These are phyloP conservation scores for Chlorella sp. DNA, from an alignment of 139 green algal species.

Conservation along the genomic window DNA sequence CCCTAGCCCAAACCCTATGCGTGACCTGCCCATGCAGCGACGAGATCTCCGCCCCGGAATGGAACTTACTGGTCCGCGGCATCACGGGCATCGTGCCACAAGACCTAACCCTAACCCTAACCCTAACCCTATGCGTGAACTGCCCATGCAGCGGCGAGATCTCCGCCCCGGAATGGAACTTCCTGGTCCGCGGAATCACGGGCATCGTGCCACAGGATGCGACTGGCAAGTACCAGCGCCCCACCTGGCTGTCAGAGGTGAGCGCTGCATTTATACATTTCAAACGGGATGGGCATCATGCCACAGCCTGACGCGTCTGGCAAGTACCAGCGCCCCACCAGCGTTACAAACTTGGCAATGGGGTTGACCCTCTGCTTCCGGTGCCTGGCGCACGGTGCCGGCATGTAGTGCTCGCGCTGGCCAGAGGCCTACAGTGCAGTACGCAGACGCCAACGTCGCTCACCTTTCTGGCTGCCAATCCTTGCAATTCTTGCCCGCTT, in stretches of 20 bases:
- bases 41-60: slow-evolving; percentile 56
- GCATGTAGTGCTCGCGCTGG: no score
- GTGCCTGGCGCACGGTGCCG: no score
- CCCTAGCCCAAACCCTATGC: no score
- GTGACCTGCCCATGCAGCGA: slow-evolving; percentile 18
- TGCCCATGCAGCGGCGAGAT: slow-evolving; percentile 42
- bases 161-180: slow-evolving; percentile 62
- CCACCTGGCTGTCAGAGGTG: slow-evolving; percentile 31
- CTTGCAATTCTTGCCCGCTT: no score
- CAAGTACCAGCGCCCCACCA: slow-evolving; percentile 24
- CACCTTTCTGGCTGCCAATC: no score
- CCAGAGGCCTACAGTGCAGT: no score
- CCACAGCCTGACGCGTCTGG: not conserved
- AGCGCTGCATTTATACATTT: no score
- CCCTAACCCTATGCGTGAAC: no score
- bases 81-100: not conserved
- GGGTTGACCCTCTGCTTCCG: no score
- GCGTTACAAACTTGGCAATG: slow-evolving; percentile 32
- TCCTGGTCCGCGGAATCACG: slow-evolving; percentile 57
- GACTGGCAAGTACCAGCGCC: slow-evolving; percentile 16
- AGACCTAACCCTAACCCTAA: no score
- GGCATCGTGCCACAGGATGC: not conserved
- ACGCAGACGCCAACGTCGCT: no score
- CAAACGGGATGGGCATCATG: slow-evolving; percentile 1
- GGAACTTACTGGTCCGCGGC: slow-evolving; percentile 73